Evolutionary conservation across 2,329 filamentous ascomycete genomes (phyloP).

Genomic region (Chaetoscypha palmicola): DNA sequence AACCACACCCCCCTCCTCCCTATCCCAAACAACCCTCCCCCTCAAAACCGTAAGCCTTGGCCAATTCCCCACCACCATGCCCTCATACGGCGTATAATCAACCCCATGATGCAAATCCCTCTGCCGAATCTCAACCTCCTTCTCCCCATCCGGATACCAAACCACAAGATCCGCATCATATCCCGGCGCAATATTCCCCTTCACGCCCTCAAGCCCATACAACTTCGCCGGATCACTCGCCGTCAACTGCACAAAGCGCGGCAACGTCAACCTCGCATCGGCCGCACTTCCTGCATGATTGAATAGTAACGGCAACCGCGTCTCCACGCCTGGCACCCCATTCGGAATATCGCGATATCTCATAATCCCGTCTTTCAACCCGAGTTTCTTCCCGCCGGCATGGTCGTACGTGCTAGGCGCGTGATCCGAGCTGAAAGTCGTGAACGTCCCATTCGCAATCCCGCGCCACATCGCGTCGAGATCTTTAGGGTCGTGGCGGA

Average conservation of each 20-base stretch:
- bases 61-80: constrained; percentile 21
- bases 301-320: constrained; percentile 19
- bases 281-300: constrained; percentile 12
- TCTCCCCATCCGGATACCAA: constrained; percentile 19
- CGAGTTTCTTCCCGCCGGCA: constrained; percentile 19
- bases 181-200: constrained; percentile 22
- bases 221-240: constrained; percentile 19
- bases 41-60: constrained; percentile 20
- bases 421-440: constrained; percentile 40
- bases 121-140: constrained; percentile 14
- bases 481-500: constrained; percentile 40
- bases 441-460: constrained; percentile 47
- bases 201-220: constrained; percentile 19
- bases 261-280: constrained; percentile 14
- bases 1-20: constrained; percentile 16
- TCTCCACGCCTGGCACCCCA: constrained; percentile 22
- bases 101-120: constrained; percentile 21
- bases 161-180: constrained; percentile 24
- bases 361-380: constrained; percentile 18
- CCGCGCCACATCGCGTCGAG: constrained; percentile 46
- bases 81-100: constrained; percentile 24
- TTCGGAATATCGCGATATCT: constrained; percentile 22
- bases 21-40: constrained; percentile 21
- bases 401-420: constrained; percentile 20
- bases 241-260: constrained; percentile 21